Evolutionary conservation across 169 alveolate genomes (phyloP).

Genomic region (Cyclospora cayetanensis): DNA sequence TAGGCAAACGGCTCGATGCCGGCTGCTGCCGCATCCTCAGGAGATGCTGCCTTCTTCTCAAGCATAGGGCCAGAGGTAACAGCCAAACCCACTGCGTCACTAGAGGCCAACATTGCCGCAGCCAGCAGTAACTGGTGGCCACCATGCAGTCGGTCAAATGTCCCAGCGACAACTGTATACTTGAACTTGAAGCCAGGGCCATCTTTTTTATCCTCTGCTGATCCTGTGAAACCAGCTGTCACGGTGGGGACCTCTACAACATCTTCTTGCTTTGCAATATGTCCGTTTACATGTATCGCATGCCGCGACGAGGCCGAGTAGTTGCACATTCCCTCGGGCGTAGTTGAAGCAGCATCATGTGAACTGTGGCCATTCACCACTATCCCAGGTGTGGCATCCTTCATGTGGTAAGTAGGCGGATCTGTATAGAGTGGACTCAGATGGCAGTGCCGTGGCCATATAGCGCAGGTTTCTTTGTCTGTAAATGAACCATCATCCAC

Average conservation of each 20-base stretch:
- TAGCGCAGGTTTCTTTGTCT: not conserved
- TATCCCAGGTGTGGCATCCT: no score
- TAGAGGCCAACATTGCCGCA: slow-evolving; percentile 74
- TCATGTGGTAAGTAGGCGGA: no score
- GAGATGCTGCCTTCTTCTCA: slow-evolving; percentile 54
- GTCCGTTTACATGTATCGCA: no score
- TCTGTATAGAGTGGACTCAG: not conserved
- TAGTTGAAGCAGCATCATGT: no score
- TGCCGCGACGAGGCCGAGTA: no score
- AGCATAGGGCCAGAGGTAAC: slow-evolving; percentile 73
- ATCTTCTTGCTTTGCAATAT: no score
- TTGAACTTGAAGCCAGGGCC: no score
- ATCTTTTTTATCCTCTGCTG: no score
- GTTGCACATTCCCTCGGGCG: no score
- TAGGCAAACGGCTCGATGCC: slow-evolving; percentile 64
- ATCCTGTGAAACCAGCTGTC: no score
- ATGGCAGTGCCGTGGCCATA: slow-evolving; percentile 60
- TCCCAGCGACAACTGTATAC: slow-evolving; percentile 77
- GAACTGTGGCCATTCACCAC: no score
- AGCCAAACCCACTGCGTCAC: slow-evolving; percentile 68
- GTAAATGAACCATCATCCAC: not conserved
- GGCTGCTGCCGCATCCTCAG: slow-evolving; percentile 54
- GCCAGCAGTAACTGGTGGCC: slow-evolving; percentile 79
- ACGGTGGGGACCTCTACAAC: no score
- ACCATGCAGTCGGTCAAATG: slow-evolving; percentile 80